These are phyloP conservation scores for Moringa oleifera DNA, from an alignment of 345 rosid genomes.

Conservation along the genomic window DNA sequence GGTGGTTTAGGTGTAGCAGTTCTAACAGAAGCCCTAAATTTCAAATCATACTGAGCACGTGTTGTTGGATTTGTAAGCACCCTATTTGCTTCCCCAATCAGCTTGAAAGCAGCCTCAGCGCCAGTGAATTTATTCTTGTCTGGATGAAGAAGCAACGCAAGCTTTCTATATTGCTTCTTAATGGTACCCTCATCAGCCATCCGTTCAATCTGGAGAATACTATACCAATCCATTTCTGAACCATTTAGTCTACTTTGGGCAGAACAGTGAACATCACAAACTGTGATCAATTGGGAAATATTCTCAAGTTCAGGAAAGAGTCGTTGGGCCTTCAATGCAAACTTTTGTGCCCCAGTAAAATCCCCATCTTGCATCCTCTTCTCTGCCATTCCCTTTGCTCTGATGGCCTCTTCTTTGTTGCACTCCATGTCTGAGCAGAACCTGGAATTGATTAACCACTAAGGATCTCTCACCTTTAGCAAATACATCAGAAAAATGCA, in stretches of 20 bases:
- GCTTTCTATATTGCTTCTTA: conserved; percentile 83
- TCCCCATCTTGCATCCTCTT: conserved; percentile 50
- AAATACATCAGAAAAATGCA: not conserved
- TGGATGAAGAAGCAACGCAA: conserved; percentile 82
- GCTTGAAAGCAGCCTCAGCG: conserved; percentile 88
- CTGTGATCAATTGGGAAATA: conserved; percentile 53
- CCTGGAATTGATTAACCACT: not conserved
- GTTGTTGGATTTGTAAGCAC: conserved; percentile 46
- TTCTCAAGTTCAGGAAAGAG: conserved; percentile 64
- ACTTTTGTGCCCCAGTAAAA: conserved; percentile 46
- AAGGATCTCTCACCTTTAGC: not conserved
- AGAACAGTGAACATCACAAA: conserved; percentile 70
- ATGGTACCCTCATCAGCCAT: conserved; percentile 47
- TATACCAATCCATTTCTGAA: conserved; percentile 77
- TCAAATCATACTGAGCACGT: conserved; percentile 53
- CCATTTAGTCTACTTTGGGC: conserved; percentile 47
- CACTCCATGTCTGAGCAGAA: conserved; percentile 51
- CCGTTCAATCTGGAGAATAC: conserved; percentile 59
- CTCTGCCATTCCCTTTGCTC: conserved; percentile 67
- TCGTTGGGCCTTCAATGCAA: conserved; percentile 56
- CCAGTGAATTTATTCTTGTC: conserved; percentile 85
- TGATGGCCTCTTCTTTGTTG: conserved; percentile 83
- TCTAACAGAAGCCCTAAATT: conserved; percentile 27
- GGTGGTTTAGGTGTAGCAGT: conserved; percentile 22
- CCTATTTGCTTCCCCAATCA: conserved; percentile 73